phyloP scores from a whole-genome alignment of 768 basidiomycete genomes.

The Tulasnella sp. region DNA sequence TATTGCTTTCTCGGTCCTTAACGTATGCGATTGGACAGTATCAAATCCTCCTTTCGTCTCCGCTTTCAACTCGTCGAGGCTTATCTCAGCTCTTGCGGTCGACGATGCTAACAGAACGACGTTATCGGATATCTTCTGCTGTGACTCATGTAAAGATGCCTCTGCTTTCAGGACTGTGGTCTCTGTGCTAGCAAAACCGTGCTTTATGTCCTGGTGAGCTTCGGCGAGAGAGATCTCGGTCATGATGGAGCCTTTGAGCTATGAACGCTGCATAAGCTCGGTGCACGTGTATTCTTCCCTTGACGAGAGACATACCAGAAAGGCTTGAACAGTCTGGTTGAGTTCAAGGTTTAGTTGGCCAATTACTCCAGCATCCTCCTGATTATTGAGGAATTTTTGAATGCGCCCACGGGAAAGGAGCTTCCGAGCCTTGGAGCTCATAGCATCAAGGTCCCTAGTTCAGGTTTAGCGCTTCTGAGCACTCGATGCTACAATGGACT shows the following conservation, averaged over 20 bases:
- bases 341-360: neutral
- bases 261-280: neutral
- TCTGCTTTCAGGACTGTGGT: neutral
- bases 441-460: neutral
- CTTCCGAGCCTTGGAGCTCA: neutral
- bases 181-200: neutral
- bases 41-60: neutral
- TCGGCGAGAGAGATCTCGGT: neutral
- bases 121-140: neutral
- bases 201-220: neutral
- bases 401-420: neutral
- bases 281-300: neutral
- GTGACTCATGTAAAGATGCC: neutral
- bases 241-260: neutral
- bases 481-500: neutral
- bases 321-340: neutral
- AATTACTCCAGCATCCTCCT: neutral
- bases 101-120: neutral
- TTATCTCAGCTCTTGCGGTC: neutral
- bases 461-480: neutral
- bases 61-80: neutral
- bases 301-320: neutral
- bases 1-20: neutral
- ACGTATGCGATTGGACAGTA: neutral
- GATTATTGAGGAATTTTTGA: neutral